Base-by-base conservation (phyloP, 176 grass and related monocot species). In the Oryza meridionalis region DNA sequence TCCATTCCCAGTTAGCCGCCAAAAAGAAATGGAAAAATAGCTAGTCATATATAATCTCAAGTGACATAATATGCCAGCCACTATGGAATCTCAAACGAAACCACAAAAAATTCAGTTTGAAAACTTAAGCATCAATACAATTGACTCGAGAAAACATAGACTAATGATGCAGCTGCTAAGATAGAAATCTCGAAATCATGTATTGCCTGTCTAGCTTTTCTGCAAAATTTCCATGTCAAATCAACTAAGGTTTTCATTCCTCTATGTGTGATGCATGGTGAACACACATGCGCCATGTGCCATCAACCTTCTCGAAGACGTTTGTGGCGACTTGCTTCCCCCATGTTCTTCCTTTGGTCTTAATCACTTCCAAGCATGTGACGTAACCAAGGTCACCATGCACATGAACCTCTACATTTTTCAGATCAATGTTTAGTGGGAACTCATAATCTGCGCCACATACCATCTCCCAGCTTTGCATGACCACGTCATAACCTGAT, bases 181-280 rank as follows among this genome's bases (percentile, higher is more conserved):
- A 69, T 22, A 79, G 66, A 78, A 50, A 15, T 72, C 22, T 88
- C 35, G 58, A 67, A 55, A 73, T 67, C 49, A 40, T 68, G 64
- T 49, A 88, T 75, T 74, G 24, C 35, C 32, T 14, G 17, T 59
- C 22, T 46, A 80, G 26, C 19, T 67, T 51, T 24, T 42, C 11
- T 78, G 75, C 87, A 88, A 88, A 84, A 88, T 74, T 86, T 79
- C 25, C 69, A 80, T 73, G 61, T 26, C 33, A 71, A 29, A 3
- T 24, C 43, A 61, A 44, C 25, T 35, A 62, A 50, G 31, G 44
- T 4, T 58, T 84, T 94, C 68, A 95, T 40, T 90, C 87, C 70
- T 95, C 93, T 0, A 95, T 88, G 80, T 93, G 93, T 14, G 96
- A 98, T 77, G 91, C 96, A 87, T 98, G 96, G 73, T 98, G 96